These are phyloP conservation scores for Pogostemon cablin DNA, from an alignment of 257 asterid species.

Conservation along the genomic window DNA sequence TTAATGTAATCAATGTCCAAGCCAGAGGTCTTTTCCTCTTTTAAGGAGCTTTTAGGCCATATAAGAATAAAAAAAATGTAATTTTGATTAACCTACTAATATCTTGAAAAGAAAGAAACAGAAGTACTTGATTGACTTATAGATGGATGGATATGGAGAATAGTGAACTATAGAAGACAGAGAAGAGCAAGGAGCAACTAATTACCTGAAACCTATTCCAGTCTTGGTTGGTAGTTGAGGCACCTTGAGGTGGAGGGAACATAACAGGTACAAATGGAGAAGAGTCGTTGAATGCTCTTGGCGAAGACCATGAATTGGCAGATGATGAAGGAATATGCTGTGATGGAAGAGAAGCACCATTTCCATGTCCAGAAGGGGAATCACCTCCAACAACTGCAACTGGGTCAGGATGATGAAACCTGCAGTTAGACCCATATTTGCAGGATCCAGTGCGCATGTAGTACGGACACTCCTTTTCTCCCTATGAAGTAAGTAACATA, in stretches of 20 bases:
- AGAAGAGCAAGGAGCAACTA: slow-evolving; percentile 18
- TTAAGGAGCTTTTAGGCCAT: neutral
- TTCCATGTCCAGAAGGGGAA: slow-evolving; percentile 57
- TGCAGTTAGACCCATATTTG: slow-evolving; percentile 77
- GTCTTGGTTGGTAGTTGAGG: slow-evolving; percentile 54
- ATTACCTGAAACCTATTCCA: slow-evolving; percentile 84
- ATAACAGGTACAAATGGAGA: slow-evolving; percentile 54
- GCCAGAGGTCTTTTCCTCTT: neutral
- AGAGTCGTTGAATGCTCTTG: slow-evolving; percentile 51
- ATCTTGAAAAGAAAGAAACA: slow-evolving; percentile 5
- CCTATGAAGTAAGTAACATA: slow-evolving; percentile 46
- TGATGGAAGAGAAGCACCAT: slow-evolving; percentile 60
- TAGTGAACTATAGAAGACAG: slow-evolving; percentile 8
- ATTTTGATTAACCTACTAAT: slow-evolving; percentile 3
- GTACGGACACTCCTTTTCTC: slow-evolving; percentile 80
- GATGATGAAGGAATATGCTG: slow-evolving; percentile 56
- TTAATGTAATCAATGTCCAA: slow-evolving; percentile 3
- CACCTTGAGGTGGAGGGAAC: slow-evolving; percentile 55
- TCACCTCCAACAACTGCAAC: slow-evolving; percentile 61
- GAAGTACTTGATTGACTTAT: neutral
- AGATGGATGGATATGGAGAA: slow-evolving; percentile 6
- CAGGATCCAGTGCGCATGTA: slow-evolving; percentile 94
- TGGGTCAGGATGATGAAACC: slow-evolving; percentile 93
- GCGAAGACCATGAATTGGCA: slow-evolving; percentile 68
- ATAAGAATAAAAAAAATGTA: neutral